Evolutionary conservation across 140 eudicot species (phyloP), one percentile per base, ranked within the genome.

Genomic region (Senecio squalidus): DNA sequence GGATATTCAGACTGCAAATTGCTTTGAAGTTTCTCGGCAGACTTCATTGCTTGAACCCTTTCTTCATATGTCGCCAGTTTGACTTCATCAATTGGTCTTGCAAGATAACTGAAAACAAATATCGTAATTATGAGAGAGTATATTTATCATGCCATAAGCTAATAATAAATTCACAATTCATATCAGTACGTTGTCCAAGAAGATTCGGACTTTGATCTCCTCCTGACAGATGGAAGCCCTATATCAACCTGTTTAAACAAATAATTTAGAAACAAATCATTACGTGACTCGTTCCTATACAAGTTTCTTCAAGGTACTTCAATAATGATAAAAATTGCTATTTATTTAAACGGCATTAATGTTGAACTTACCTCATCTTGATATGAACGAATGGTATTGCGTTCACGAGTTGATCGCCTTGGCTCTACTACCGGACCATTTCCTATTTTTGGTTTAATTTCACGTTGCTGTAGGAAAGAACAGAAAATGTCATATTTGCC

Each of bases 371-470:
- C 94, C 15, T 84, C 96, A 49, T 88, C 96, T 45, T 75, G 80
- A 53, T 88, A 84, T 25, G 88, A 57, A 48, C 78, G 38, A 62
- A 84, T 76, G 30, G 71, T 76, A 33, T 74, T 88, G 45, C 91
- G 84, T 26, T 71, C 85, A 58, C 96, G 91, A 17, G 96, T 76
- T 55, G 96, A 88, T 13, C 96, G 94, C 63, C 96, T 88, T 68
- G 84, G 88, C 74, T 88, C 96, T 54, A 59, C 38, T 16, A 49
- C 6, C 58, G 27, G 14, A 43, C 47, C 38, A 59, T 41, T 69
- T 5, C 58, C 43, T 53, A 68, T 67, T 69, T 76, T 88, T 33
- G 69, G 80, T 43, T 82, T 85, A 14, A 62, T 54, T 25, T 53
- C 81, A 45, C 80, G 79, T 24, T 40, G 78, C 94, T 84, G 72